Conservation (phyloP, 2,329 filamentous ascomycete genomes). For the Apiospora saccharicola region DNA sequence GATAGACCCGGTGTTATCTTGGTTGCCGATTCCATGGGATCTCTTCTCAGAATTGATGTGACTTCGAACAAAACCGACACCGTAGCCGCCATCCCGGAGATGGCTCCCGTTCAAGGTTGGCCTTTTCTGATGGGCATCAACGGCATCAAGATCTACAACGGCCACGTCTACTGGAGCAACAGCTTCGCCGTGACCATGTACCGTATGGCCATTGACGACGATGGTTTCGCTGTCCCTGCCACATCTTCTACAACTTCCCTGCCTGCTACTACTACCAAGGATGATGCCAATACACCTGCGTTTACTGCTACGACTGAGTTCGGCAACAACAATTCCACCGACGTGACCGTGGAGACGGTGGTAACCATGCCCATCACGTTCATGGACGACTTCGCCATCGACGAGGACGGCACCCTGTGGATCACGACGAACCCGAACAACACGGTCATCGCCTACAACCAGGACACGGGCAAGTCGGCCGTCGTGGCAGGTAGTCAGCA, state of each 20-base stretch:
- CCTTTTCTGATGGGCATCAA: slow-evolving; percentile 33
- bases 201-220: slow-evolving; percentile 27
- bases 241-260: not conserved
- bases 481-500: slow-evolving; percentile 27
- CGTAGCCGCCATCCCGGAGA: slow-evolving; percentile 34
- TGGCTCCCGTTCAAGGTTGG: slow-evolving; percentile 30
- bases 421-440: slow-evolving; percentile 24
- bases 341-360: not conserved
- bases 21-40: slow-evolving; percentile 34
- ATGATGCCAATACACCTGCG: not conserved
- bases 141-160: slow-evolving; percentile 35
- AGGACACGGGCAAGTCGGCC: not conserved
- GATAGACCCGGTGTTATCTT: slow-evolving; percentile 28
- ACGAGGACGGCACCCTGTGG: not conserved
- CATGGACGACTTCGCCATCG: slow-evolving; percentile 20
- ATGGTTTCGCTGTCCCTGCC: not conserved
- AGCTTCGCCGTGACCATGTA: slow-evolving; percentile 28
- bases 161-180: slow-evolving; percentile 36
- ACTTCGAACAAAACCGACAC: slow-evolving; percentile 30
- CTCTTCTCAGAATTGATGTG: slow-evolving; percentile 35
- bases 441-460: slow-evolving; percentile 17
- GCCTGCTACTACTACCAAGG: not conserved
- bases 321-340: not conserved
- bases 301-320: not conserved
- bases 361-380: not conserved